phyloP scores from a whole-genome alignment of 2,329 filamentous ascomycete genomes.

The Ophiocordyceps unilateralis region DNA sequence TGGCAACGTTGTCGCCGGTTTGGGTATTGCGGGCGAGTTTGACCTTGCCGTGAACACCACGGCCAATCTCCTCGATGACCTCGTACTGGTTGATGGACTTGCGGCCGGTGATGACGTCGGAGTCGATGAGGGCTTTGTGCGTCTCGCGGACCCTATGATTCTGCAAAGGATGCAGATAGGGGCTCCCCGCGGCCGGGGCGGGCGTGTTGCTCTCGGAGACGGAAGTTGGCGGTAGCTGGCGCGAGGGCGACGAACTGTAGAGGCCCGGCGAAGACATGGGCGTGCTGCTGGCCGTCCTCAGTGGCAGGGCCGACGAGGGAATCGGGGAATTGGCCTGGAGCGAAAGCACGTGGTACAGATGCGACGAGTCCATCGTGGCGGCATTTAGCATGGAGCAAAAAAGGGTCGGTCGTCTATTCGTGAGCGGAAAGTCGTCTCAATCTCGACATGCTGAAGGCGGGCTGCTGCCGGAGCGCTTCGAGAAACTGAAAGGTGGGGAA shows the following conservation, averaged over 20 bases:
- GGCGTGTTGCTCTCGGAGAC: slow-evolving; percentile 38
- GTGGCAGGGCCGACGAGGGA: slow-evolving; percentile 18
- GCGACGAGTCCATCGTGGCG: slow-evolving; percentile 5
- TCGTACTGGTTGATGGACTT: slow-evolving; percentile 98
- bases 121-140: slow-evolving; percentile 79
- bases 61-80: slow-evolving; percentile 87
- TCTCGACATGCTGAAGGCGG: slow-evolving; percentile 5
- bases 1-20: slow-evolving; percentile 68
- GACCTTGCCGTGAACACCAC: slow-evolving; percentile 93
- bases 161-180: slow-evolving; percentile 54
- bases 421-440: slow-evolving; percentile 1
- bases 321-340: slow-evolving; percentile 15
- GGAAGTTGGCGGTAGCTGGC: slow-evolving; percentile 22
- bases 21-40: slow-evolving; percentile 75
- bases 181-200: slow-evolving; percentile 30
- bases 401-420: background rate
- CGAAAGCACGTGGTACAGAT: slow-evolving; percentile 6
- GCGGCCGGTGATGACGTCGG: slow-evolving; percentile 73
- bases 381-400: background rate
- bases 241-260: slow-evolving; percentile 33
- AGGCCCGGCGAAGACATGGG: slow-evolving; percentile 44
- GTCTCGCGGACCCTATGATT: slow-evolving; percentile 66
- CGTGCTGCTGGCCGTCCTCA: slow-evolving; percentile 35
- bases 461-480: background rate
- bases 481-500: too few species aligned